These are phyloP conservation scores for Saturnispora sekii DNA, from an alignment of 805 yeast species.

Conservation along the genomic window DNA sequence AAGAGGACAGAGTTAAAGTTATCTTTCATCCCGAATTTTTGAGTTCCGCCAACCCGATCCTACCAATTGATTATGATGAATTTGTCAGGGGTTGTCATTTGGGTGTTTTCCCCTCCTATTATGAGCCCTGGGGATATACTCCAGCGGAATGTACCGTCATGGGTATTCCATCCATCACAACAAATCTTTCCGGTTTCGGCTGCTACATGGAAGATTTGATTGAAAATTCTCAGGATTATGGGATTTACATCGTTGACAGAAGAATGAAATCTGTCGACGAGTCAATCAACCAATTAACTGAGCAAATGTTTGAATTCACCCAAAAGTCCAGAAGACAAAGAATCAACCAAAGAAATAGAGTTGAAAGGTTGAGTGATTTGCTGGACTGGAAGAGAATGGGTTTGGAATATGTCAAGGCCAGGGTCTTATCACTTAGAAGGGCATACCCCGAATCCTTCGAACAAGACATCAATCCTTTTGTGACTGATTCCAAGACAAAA, in stretches of 20 bases:
- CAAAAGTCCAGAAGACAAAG: constrained; percentile 91
- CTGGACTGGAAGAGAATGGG: constrained; percentile 99
- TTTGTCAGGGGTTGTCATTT: constrained; percentile 96
- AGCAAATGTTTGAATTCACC: constrained; percentile 82
- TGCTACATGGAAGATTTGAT: constrained; percentile 98
- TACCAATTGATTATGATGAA: constrained; percentile 91
- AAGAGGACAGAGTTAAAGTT: constrained; percentile 86
- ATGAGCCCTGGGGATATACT: constrained; percentile 99
- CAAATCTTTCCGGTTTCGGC: constrained; percentile 93
- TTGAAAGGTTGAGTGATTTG: constrained; percentile 85
- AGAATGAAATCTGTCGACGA: constrained; percentile 89
- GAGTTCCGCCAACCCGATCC: constrained; percentile 87
- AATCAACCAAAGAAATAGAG: constrained; percentile 94
- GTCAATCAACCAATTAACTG: constrained; percentile 80
- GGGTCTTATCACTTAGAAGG: constrained; percentile 82
- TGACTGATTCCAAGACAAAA: constrained; percentile 41
- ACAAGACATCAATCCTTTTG: constrained; percentile 32
- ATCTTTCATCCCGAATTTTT: constrained; percentile 97
- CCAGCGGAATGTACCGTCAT: constrained; percentile 99
- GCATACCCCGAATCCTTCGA: constrained; percentile 85
- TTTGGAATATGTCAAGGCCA: constrained; percentile 87
- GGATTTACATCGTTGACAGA: constrained; percentile 94
- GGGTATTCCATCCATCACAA: constrained; percentile 98
- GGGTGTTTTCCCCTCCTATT: constrained; percentile 97
- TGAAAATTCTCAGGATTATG: constrained; percentile 90